Evolutionary conservation across 2,329 filamentous ascomycete species (phyloP).

Genomic region (Pyricularia grisea): DNA sequence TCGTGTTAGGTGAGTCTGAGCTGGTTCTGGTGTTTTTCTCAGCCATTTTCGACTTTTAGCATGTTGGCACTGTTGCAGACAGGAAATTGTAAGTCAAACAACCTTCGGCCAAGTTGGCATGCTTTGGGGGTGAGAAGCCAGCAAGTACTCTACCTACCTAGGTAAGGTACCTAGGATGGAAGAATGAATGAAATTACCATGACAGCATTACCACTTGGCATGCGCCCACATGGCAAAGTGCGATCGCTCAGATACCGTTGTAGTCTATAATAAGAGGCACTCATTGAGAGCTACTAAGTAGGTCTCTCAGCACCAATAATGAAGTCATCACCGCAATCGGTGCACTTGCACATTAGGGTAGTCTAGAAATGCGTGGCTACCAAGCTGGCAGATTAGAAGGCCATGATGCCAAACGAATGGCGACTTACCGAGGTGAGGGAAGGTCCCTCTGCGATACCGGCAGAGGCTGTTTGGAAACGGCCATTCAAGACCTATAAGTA

Average conservation of each 20-base stretch:
- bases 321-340: constrained; percentile 50
- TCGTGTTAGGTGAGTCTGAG: constrained; percentile 39
- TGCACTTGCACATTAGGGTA: constrained; percentile 7
- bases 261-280: constrained; percentile 70
- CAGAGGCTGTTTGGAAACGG: constrained; percentile 1
- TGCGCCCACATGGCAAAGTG: background rate
- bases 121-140: background rate
- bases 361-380: background rate
- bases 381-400: background rate
- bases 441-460: constrained; percentile 13
- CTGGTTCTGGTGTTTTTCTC: constrained; percentile 14
- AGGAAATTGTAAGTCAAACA: background rate
- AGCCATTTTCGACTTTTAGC: constrained; percentile 19
- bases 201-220: background rate
- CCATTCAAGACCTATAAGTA: constrained; percentile 9
- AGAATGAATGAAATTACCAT: background rate
- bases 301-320: constrained; percentile 46
- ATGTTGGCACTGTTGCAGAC: constrained; percentile 10
- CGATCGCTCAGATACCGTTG: constrained; percentile 87
- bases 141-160: no score
- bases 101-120: background rate
- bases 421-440: constrained; percentile 17
- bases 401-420: background rate
- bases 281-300: constrained; percentile 52
- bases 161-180: no score